These are phyloP conservation scores for Rhodofomes roseus DNA, from an alignment of 1,284 basidiomycete species.

Conservation along the genomic window DNA sequence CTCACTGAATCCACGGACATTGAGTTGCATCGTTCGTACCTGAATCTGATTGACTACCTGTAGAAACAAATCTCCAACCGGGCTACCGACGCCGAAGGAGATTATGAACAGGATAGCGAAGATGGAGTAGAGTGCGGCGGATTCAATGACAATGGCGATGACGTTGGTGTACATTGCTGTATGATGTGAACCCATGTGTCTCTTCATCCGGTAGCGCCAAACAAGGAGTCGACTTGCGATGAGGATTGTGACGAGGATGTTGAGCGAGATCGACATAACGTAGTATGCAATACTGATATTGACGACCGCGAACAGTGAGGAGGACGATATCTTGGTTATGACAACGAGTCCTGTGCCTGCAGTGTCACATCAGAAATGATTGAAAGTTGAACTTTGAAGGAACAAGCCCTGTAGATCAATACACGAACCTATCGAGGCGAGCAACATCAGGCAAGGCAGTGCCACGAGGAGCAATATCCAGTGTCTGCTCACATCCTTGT, in stretches of 20 bases:
- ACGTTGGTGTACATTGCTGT: constrained; percentile 11
- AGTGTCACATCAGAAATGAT: no score
- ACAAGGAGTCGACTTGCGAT: constrained; percentile 12
- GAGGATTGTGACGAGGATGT: constrained; percentile 14
- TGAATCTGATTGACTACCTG: not conserved
- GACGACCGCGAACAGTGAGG: constrained; percentile 10
- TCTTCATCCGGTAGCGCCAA: constrained; percentile 5
- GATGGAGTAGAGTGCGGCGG: constrained; percentile 13
- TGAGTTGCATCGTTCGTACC: no score
- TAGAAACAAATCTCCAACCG: not conserved
- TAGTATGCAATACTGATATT: constrained; percentile 16
- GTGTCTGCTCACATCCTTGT: not conserved
- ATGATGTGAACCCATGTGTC: constrained; percentile 8
- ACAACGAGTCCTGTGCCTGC: not conserved
- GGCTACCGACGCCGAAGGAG: constrained; percentile 7
- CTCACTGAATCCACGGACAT: no score
- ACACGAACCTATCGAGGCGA: not conserved
- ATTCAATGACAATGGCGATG: constrained; percentile 17
- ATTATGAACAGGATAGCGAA: constrained; percentile 12
- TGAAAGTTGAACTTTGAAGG: no score
- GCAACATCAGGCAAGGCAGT: not conserved
- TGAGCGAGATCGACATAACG: constrained; percentile 12
- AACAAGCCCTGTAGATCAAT: not conserved
- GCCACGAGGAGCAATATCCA: not conserved
- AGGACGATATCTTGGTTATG: not conserved